Base-by-base conservation (phyloP, 108 stramenopile genomes). In the Seminavis robusta region DNA sequence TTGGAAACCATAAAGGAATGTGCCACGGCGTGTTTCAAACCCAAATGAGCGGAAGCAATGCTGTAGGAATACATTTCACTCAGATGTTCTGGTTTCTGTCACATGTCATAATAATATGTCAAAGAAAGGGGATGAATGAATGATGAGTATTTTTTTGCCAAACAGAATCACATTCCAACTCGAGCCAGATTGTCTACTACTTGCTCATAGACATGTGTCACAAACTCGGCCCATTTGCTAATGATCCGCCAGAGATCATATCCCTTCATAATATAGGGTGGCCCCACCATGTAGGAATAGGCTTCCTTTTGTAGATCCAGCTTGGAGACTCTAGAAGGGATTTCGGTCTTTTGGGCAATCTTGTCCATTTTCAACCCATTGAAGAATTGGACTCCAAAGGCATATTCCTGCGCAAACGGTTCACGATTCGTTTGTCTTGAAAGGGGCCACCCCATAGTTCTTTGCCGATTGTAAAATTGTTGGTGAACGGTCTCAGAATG, bases 11-110 rank as follows among this genome's bases (percentile, higher is more conserved):
- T 85, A 46, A 86, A 82, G 4, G 81, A 81, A 47, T 65, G 51
- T 23, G 80, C 76, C 9, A 87, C 29, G 1, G 61, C 66, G 42
- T 90, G 87, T 21, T 79, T 77, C 38, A 91, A 37, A 26, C 56
- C 66, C 30, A 74, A 30, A 51, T 91, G 84, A 17, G 92, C 94
- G 10, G 92, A 89, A 3, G 92, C 92, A 10, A 95, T 50, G 44
- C 72, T 73, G 65, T 87, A 97, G 3, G 74, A 94, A 62, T 88
- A 97, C 95, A 95, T 95, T 77, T 95, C 95, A 27, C 90, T 88
- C n/a, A n/a, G n/a, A n/a, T n/a, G n/a, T n/a, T n/a, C n/a, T n/a
- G n/a, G n/a, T n/a, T n/a, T n/a, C n/a, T n/a, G n/a, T n/a, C n/a
- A n/a, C n/a, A n/a, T n/a, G n/a, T n/a, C n/a, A n/a, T n/a, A n/a